A percentile compares a stretch with the other conserved stretches of the same genome.
Conservation (phyloP, 306 rosid species). For the Trifolium dubium region DNA sequence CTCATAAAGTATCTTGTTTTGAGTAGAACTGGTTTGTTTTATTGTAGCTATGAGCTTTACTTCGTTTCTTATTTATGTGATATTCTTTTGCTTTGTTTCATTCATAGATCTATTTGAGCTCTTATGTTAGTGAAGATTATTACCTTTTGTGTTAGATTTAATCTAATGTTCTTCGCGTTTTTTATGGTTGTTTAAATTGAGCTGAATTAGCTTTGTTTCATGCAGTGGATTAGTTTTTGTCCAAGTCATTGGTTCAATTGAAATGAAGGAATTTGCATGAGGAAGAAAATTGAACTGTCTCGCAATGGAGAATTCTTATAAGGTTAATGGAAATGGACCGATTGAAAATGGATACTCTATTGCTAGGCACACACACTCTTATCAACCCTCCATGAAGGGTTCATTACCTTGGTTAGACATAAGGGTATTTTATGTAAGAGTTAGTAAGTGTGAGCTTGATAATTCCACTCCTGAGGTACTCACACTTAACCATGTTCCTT, state of each 20-base stretch:
- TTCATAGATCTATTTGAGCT: constrained; percentile 33
- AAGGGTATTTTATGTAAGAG: constrained; percentile 75
- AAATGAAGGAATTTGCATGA: constrained; percentile 43
- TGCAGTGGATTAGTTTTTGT: constrained; percentile 46
- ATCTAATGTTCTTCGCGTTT: constrained; percentile 17
- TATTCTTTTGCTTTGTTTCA: not conserved
- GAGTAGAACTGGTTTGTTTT: constrained; percentile 25
- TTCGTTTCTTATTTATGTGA: constrained; percentile 23
- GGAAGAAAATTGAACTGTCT: constrained; percentile 35
- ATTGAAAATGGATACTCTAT: constrained; percentile 59
- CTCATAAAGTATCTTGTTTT: constrained; percentile 3
- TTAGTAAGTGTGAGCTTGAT: constrained; percentile 74
- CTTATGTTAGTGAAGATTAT: constrained; percentile 18
- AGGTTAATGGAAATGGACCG: constrained; percentile 54
- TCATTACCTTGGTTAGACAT: constrained; percentile 79
- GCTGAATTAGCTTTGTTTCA: constrained; percentile 40
- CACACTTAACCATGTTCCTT: constrained; percentile 68
- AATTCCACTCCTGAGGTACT: constrained; percentile 70
- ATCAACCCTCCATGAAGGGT: constrained; percentile 54
- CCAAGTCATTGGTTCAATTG: constrained; percentile 38
- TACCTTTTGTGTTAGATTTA: constrained; percentile 28
- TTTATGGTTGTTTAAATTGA: constrained; percentile 25
- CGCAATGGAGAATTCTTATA: constrained; percentile 61
- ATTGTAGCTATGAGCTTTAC: constrained; percentile 14
- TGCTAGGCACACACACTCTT: constrained; percentile 56